Evolutionary conservation across 352 stramenopile species (phyloP).

Genomic region (Globisporangium alternatum): DNA sequence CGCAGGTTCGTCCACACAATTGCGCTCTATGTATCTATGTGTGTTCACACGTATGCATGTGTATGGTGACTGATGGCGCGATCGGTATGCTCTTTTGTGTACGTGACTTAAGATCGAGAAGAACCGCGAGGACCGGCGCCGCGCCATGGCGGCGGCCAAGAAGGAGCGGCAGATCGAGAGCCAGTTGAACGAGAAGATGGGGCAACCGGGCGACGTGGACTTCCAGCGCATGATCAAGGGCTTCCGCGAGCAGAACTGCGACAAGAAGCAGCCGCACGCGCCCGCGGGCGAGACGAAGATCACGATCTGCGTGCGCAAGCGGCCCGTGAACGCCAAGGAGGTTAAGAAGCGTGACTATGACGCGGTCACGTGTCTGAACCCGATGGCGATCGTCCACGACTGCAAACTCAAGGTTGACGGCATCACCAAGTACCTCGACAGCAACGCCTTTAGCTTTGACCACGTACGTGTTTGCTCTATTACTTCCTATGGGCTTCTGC

Average conservation of each 20-base stretch:
- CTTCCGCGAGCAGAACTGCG: slow-evolving; percentile 77
- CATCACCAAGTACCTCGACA: slow-evolving; percentile 98
- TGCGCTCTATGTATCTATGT: background rate
- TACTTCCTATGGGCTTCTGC: background rate
- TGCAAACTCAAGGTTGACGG: slow-evolving; percentile 98
- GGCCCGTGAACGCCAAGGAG: slow-evolving; percentile 92
- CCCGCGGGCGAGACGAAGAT: slow-evolving; percentile 84
- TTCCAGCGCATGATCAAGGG: slow-evolving; percentile 90
- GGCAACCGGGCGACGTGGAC: slow-evolving; percentile 86
- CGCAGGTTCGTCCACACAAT: slow-evolving; percentile 25
- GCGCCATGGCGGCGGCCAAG: slow-evolving; percentile 84
- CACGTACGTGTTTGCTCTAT: slow-evolving; percentile 33
- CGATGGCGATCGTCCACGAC: slow-evolving; percentile 94
- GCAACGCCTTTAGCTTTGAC: slow-evolving; percentile 93
- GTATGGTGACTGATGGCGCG: background rate
- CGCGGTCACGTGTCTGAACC: slow-evolving; percentile 94
- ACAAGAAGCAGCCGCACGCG: slow-evolving; percentile 47
- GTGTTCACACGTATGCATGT: background rate
- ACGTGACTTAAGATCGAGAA: slow-evolving; percentile 59
- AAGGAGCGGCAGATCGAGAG: slow-evolving; percentile 83
- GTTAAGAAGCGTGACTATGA: slow-evolving; percentile 93
- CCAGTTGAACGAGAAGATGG: slow-evolving; percentile 72
- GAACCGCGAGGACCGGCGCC: slow-evolving; percentile 79
- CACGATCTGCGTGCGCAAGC: slow-evolving; percentile 95
- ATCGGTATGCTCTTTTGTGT: background rate